phyloP scores from a whole-genome alignment of 306 rosid species.

The Myrica gale region DNA sequence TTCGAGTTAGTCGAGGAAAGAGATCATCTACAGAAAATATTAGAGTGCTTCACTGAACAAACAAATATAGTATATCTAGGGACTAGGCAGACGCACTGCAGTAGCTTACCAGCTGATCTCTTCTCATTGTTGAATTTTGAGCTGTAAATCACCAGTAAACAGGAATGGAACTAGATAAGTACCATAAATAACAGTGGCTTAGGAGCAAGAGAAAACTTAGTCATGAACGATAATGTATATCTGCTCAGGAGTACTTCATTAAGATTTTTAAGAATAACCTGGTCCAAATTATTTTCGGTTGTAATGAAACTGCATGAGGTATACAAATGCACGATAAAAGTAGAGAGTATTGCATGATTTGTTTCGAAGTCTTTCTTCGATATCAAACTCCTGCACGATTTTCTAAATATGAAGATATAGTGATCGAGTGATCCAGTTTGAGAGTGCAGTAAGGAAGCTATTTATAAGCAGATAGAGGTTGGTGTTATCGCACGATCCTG shows the following conservation, averaged over 20 bases:
- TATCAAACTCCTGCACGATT: constrained; percentile 1
- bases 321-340: constrained; percentile 22
- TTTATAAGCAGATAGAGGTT: not conserved
- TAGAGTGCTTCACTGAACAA: not conserved
- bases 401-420: not conserved
- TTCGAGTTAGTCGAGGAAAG: too few species aligned
- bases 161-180: not conserved
- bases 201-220: not conserved
- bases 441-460: not conserved
- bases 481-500: too few species aligned
- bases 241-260: not conserved
- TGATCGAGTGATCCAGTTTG: not conserved
- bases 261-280: constrained; percentile 27
- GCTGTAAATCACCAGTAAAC: constrained; percentile 20
- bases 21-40: not conserved
- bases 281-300: constrained; percentile 25
- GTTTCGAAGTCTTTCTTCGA: not conserved
- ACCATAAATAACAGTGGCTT: not conserved
- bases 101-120: constrained; percentile 32
- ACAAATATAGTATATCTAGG: too few species aligned
- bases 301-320: constrained; percentile 31
- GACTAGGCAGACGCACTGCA: not conserved
- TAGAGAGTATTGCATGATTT: constrained; percentile 32
- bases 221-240: too few species aligned
- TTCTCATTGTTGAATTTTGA: constrained; percentile 26